Conservation (phyloP, 306 rosid genomes). For the Quercus bicolor region DNA sequence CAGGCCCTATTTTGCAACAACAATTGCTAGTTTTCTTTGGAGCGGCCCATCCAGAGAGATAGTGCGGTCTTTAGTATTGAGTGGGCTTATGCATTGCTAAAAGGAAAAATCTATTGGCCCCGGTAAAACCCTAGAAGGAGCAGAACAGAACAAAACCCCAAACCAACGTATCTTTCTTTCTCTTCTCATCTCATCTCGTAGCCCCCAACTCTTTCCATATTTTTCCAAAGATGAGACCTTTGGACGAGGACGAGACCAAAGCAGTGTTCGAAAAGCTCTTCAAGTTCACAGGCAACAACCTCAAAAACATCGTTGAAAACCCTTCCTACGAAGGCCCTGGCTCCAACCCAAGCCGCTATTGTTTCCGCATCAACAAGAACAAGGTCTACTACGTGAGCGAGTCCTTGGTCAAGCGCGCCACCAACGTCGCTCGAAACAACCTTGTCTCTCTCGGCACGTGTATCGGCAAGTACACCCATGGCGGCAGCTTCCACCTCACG, state of each 20-base stretch:
- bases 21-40: no score
- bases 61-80: no score
- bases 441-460: slow-evolving; percentile 75
- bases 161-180: no score
- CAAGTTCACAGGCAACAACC: slow-evolving; percentile 87
- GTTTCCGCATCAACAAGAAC: slow-evolving; percentile 89
- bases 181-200: neutral
- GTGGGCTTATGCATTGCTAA: no score
- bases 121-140: neutral
- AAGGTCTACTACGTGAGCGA: slow-evolving; percentile 73
- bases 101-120: no score
- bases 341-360: slow-evolving; percentile 64
- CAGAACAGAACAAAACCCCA: neutral
- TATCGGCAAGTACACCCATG: slow-evolving; percentile 84
- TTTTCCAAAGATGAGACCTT: slow-evolving; percentile 57
- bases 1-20: no score
- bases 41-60: no score
- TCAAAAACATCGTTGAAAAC: slow-evolving; percentile 76
- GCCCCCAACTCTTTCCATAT: neutral
- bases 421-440: slow-evolving; percentile 61
- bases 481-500: slow-evolving; percentile 78
- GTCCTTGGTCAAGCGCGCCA: slow-evolving; percentile 80
- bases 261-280: slow-evolving; percentile 76
- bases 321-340: slow-evolving; percentile 92
- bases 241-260: slow-evolving; percentile 76